Base-by-base conservation (phyloP, 2,329 filamentous ascomycete species). In the Sarocladium strictum region DNA sequence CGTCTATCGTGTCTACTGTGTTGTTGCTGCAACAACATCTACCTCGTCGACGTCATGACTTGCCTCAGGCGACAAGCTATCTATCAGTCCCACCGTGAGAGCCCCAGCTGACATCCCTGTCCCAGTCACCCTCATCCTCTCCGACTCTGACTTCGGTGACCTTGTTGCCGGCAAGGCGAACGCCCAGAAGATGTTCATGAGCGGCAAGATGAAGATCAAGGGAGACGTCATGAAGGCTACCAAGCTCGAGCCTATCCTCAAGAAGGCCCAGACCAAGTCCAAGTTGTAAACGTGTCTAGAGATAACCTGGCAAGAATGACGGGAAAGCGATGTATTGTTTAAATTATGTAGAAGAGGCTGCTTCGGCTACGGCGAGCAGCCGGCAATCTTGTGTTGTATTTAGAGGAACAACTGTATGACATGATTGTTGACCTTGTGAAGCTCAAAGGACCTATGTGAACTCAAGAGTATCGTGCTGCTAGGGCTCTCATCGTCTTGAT, bases 191-290 rank as follows among this genome's bases (percentile, higher is more conserved):
- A 77, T 99, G 60, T 97, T 97, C 76, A 97, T 99, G 93, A 83
- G 83, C n/a, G 94, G 94, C 65, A 97, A 96, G 81, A 80, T 99
- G 68, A 99, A 97, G 88, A 84, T 97, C 69, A 95, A 91, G 84
- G 94, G 94, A 59, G 91, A 97, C 71, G 85, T 97, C 58, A 97
- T 97, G 93, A 97, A 97, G 83, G 89, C 94, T 35, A 97, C 92
- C 57, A 96, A 95, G 85, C 84, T 97, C 74, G 91, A 97, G 74
- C 89, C 90, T 38, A 87, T 97, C 65, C 76, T 96, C 61, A 91
- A 90, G 80, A 94, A 91, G 80, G 88, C 89, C 35, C 87, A 90
- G 77, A 79, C 76, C 65, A 89, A 90, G 80, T 82, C 89, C 63
- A 96, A 96, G 82, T 76, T 96, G 75, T 92, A 84, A 77, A 65